A percentile compares a stretch with the other conserved stretches of the same genome.
Evolutionary conservation across 495 filamentous ascomycete species (phyloP).

Genomic region (Extremus antarcticus): DNA sequence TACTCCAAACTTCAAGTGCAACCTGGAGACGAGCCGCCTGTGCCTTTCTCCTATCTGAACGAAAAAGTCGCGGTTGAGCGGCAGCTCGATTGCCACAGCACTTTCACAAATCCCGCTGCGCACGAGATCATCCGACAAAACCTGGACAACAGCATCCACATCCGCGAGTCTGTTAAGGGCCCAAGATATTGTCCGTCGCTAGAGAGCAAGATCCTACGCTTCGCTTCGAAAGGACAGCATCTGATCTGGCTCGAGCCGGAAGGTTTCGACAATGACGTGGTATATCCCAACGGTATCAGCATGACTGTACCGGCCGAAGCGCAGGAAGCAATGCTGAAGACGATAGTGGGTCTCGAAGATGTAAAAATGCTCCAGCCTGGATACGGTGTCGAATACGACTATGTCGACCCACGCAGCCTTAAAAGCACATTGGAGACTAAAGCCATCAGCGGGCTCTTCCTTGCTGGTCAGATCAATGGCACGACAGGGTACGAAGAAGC

Average conservation of each 20-base stretch:
- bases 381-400: constrained; percentile 98
- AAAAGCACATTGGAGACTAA: constrained; percentile 88
- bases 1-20: constrained; percentile 62
- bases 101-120: constrained; percentile 68
- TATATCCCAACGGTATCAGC: constrained; percentile 94
- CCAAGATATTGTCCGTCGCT: constrained; percentile 92
- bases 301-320: constrained; percentile 88
- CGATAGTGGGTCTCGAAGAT: constrained; percentile 76
- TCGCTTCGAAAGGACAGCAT: constrained; percentile 64
- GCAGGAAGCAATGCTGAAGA: constrained; percentile 73
- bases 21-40: constrained; percentile 71
- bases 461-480: constrained; percentile 96
- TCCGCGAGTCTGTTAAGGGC: constrained; percentile 87
- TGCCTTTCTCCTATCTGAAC: constrained; percentile 88
- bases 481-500: constrained; percentile 98
- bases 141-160: constrained; percentile 87
- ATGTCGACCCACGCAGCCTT: constrained; percentile 85
- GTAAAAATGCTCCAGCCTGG: constrained; percentile 90
- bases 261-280: constrained; percentile 78
- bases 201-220: constrained; percentile 88
- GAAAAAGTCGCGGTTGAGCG: constrained; percentile 60
- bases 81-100: constrained; percentile 74
- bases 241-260: constrained; percentile 96
- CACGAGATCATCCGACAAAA: constrained; percentile 81
- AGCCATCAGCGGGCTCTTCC: constrained; percentile 74